Evolutionary conservation across 1,284 basidiomycete genomes (phyloP), one percentile per base, ranked within the genome.

Genomic region (Anthracocystis setariae): DNA sequence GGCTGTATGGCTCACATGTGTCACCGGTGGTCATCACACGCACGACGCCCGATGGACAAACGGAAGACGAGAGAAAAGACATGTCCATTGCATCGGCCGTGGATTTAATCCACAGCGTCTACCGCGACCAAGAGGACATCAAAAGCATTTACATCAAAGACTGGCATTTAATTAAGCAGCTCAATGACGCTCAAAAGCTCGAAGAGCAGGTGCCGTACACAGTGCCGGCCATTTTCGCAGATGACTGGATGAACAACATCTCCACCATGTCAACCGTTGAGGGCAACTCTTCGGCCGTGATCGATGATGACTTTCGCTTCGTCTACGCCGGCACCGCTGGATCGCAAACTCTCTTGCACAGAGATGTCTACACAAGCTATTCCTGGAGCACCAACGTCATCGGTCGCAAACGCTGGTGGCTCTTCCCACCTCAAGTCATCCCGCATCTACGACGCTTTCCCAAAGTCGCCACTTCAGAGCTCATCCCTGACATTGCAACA

Each of bases 301-400:
- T 25, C 1, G 24, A 18, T 54, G 83, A 86, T 35, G 87, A 88
- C 70, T 87, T 88, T 38, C 69, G 80, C 15, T 81, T 81, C 62
- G 77, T 74, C 47, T 79, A 81, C 46, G 78, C 77, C 2, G 80
- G 79, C 0, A 72, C 68, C 0, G 9, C 17, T 0, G 69, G 72
- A 0, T 74, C 74, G 0, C 42, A 35, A 7, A 80, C 79, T 1
- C 49, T 59, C 3, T 62, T 82, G 0, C 80, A 81, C 44, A 60
- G 77, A 18, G 80, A 82, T 38, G 78, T 57, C 68, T 80, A 88
- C 76, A 85, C 83, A 4, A 86, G 85, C 13, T 88, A 88, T 74
- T 87, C 86, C 17, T 88, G 87, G 86, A 86, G 85, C 5, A 86
- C 86, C 3, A 88, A 88, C 71, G 75, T 88, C 5, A 82, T 85